phyloP scores from a whole-genome alignment of 176 grass and related monocot genomes.

The Elaeis guineensis region DNA sequence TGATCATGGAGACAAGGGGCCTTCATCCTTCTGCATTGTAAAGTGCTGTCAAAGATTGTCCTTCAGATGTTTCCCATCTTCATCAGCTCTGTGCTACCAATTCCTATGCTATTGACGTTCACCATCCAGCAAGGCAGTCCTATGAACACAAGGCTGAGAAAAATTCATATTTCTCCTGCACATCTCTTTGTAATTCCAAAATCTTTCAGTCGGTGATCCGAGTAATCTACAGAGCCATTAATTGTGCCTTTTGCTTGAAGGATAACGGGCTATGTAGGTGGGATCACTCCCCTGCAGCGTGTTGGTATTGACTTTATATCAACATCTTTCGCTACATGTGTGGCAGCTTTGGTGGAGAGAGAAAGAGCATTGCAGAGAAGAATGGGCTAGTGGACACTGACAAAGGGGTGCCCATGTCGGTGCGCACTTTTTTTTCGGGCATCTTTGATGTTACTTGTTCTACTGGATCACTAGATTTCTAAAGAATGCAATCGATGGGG shows the following conservation, averaged over 20 bases:
- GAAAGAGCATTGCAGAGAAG: conserved; percentile 23
- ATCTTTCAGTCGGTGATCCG: conserved; percentile 57
- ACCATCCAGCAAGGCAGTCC: conserved; percentile 68
- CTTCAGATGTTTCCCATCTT: conserved; percentile 60
- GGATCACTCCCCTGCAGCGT: conserved; percentile 63
- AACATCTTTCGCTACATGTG: conserved; percentile 11
- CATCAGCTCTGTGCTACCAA: conserved; percentile 43
- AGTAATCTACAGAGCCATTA: conserved; percentile 37
- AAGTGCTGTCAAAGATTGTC: conserved; percentile 77
- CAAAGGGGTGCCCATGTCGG: conserved; percentile 41
- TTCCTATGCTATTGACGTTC: conserved; percentile 40
- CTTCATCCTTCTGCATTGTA: conserved; percentile 40
- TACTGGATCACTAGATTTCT: conserved; percentile 47
- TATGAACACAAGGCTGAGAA: conserved; percentile 51
- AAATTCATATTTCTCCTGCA: conserved; percentile 43
- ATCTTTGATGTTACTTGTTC: conserved; percentile 47
- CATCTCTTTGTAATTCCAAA: conserved; percentile 55
- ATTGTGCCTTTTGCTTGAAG: conserved; percentile 42
- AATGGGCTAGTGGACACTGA: not conserved
- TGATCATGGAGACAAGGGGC: conserved; percentile 14
- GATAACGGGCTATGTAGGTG: conserved; percentile 43
- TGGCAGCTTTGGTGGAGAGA: conserved; percentile 53
- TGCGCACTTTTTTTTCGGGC: conserved; percentile 45
- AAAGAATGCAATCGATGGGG: conserved; percentile 53
- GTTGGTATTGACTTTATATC: conserved; percentile 50